Conservation (phyloP, 805 yeast genomes). For the Alloascoidea hylecoeti region DNA sequence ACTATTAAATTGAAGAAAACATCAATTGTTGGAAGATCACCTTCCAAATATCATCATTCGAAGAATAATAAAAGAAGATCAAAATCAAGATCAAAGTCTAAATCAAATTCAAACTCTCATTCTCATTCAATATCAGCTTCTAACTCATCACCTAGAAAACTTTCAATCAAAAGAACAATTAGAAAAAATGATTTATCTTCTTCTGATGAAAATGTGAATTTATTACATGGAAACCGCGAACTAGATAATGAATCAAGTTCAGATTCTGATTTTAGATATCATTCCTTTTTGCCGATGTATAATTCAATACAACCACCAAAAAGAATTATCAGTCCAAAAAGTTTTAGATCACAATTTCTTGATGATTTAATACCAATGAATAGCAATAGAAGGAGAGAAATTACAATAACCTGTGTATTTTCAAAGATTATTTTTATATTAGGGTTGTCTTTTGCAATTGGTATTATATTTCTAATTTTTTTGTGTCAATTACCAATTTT, state of each 20-base stretch:
- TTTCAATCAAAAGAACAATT: too few species aligned
- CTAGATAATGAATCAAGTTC: not conserved
- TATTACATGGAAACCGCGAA: too few species aligned
- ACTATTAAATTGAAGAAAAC: not conserved
- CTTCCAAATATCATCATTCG: not conserved
- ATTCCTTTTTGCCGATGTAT: slow-evolving; percentile 1
- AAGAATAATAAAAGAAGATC: not conserved
- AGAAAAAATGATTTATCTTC: too few species aligned
- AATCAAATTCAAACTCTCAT: not conserved
- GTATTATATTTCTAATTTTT: not conserved
- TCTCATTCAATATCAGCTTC: not conserved
- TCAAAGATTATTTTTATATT: not conserved
- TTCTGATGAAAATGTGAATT: too few species aligned
- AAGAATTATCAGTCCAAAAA: too few species aligned
- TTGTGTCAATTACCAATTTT: not conserved
- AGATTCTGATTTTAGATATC: not conserved
- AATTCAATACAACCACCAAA: too few species aligned
- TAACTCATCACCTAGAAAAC: too few species aligned
- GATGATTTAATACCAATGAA: too few species aligned
- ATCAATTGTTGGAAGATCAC: not conserved
- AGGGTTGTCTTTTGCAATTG: not conserved
- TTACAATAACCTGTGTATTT: too few species aligned
- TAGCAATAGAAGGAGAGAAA: too few species aligned
- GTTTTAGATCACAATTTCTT: too few species aligned
- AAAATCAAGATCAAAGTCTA: not conserved